A percentile compares a stretch with the other conserved stretches of the same genome.
phyloP scores from a whole-genome alignment of 2,329 filamentous ascomycete species.

The Dactylellina leptospora region DNA sequence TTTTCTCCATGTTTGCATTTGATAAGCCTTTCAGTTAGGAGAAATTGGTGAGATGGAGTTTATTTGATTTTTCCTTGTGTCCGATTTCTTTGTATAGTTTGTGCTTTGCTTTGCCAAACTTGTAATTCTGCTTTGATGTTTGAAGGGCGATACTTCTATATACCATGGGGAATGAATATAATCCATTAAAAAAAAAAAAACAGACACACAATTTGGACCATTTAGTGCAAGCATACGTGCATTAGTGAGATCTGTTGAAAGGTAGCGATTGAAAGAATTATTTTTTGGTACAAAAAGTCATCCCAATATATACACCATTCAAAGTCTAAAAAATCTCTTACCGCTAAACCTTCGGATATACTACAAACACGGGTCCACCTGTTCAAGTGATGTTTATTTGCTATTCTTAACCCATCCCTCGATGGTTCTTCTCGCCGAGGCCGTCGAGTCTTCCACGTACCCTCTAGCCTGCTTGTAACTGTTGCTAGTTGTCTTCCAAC shows the following conservation, averaged over 20 bases:
- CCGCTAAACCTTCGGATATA: slow-evolving; percentile 1
- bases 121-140: not conserved
- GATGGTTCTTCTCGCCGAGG: slow-evolving; percentile 70
- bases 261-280: no score
- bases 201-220: no score
- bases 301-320: slow-evolving; percentile 16
- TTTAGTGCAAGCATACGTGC: no score
- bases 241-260: no score
- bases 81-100: not conserved
- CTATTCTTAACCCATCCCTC: slow-evolving; percentile 94
- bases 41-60: slow-evolving; percentile 3
- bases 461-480: slow-evolving; percentile 75
- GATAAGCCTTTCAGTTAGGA: not conserved
- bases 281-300: not conserved
- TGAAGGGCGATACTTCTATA: not conserved
- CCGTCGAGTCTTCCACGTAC: slow-evolving; percentile 69
- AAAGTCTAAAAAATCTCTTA: slow-evolving; percentile 8
- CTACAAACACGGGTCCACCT: not conserved
- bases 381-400: slow-evolving; percentile 32
- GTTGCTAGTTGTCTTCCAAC: slow-evolving; percentile 76
- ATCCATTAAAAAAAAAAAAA: no score
- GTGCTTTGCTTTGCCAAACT: not conserved
- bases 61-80: not conserved
- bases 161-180: slow-evolving; percentile 7
- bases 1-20: not conserved